A percentile compares a stretch with the other conserved stretches of the same genome.
Conservation (phyloP, 2,329 filamentous ascomycete genomes). For the Eutypella sp. region DNA sequence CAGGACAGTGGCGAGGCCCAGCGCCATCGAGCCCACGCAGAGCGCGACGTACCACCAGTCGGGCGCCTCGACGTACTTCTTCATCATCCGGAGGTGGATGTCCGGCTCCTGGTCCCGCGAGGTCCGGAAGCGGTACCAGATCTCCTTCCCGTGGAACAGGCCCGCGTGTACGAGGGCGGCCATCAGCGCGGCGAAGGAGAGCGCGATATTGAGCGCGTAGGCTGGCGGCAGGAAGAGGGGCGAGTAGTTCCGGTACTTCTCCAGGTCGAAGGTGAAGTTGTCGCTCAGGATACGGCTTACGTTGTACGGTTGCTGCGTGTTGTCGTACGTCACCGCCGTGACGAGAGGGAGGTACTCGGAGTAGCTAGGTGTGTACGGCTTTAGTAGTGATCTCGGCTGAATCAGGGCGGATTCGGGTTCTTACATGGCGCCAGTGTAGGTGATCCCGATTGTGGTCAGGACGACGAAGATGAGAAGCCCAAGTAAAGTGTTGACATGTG, state of each 20-base stretch:
- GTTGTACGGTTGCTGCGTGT: constrained; percentile 47
- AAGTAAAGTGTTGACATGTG: constrained; percentile 39
- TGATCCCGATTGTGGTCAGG: constrained; percentile 41
- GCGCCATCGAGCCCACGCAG: constrained; percentile 39
- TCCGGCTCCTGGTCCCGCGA: constrained; percentile 44
- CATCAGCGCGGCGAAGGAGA: constrained; percentile 50
- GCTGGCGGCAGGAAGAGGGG: constrained; percentile 48
- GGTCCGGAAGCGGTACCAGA: constrained; percentile 39
- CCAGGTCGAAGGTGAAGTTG: constrained; percentile 44
- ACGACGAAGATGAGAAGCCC: constrained; percentile 36
- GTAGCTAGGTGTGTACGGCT: constrained; percentile 25
- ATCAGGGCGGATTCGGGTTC: too few species aligned
- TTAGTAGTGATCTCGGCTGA: too few species aligned
- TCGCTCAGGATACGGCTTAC: constrained; percentile 46
- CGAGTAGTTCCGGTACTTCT: constrained; percentile 49
- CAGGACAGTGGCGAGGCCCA: constrained; percentile 40
- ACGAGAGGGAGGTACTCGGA: constrained; percentile 52
- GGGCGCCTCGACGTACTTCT: constrained; percentile 46
- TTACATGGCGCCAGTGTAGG: constrained; percentile 39
- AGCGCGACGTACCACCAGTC: constrained; percentile 50
- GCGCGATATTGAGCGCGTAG: constrained; percentile 41
- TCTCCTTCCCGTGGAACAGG: constrained; percentile 37
- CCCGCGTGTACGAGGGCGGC: constrained; percentile 34
- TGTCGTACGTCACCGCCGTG: constrained; percentile 51
- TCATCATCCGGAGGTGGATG: constrained; percentile 48